Conservation (phyloP, 148 eudicot species). For the Cornus florida region DNA sequence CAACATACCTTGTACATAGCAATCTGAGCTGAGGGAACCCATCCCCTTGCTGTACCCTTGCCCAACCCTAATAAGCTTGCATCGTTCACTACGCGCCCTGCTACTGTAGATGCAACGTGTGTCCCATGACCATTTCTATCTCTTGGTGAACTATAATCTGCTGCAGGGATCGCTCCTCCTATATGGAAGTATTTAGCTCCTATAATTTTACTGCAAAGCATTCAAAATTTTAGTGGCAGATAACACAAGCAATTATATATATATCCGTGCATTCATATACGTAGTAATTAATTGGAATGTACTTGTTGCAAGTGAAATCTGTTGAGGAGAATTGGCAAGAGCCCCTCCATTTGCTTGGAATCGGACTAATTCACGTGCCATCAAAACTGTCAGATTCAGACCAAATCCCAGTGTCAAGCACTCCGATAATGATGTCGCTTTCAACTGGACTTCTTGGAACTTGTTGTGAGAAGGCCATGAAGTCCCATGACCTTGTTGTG, state of each 20-base stretch:
- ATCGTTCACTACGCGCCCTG: constrained; percentile 13
- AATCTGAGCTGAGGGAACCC: constrained; percentile 25
- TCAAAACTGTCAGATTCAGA: constrained; percentile 34
- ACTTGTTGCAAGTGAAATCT: constrained; percentile 44
- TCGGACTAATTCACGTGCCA: constrained; percentile 25
- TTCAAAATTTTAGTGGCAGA: not conserved
- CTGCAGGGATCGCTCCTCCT: not conserved
- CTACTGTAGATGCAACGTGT: constrained; percentile 21
- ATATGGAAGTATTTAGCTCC: constrained; percentile 24
- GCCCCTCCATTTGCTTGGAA: constrained; percentile 39
- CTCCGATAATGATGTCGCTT: constrained; percentile 25
- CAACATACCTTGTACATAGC: constrained; percentile 27
- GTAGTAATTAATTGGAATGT: too few species aligned
- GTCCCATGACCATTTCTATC: constrained; percentile 28
- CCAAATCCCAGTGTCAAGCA: constrained; percentile 34
- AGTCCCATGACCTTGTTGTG: constrained; percentile 44
- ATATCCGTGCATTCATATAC: too few species aligned
- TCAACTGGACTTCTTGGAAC: constrained; percentile 17
- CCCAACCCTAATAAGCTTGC: constrained; percentile 29
- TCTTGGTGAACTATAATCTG: constrained; percentile 17
- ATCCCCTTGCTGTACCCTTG: constrained; percentile 28
- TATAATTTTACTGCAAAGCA: constrained; percentile 27
- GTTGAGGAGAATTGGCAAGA: constrained; percentile 15
- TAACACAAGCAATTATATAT: too few species aligned
- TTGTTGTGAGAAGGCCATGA: constrained; percentile 24